A percentile compares a stretch with the other conserved stretches of the same genome.
These are phyloP conservation scores for Fraxinus baroniana DNA, from an alignment of 305 asterid species.

Conservation along the genomic window DNA sequence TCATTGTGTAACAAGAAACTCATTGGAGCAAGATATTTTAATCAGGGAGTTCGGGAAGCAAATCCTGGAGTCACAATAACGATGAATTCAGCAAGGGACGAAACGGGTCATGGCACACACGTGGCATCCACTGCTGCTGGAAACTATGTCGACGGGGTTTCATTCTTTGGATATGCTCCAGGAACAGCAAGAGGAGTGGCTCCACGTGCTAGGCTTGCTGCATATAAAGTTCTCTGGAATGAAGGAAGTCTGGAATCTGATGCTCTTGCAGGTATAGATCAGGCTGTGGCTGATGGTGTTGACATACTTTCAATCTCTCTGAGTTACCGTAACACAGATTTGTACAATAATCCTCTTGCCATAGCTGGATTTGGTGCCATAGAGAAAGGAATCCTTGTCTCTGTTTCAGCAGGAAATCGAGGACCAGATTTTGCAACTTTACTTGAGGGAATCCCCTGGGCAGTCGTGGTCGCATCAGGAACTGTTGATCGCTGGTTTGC, in stretches of 20 bases:
- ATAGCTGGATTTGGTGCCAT: conserved; percentile 49
- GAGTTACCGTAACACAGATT: neutral
- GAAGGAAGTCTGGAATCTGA: conserved; percentile 19
- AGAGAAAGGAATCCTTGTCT: conserved; percentile 43
- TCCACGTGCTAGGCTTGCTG: conserved; percentile 22
- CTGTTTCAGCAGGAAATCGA: conserved; percentile 39
- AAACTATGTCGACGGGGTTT: conserved; percentile 28
- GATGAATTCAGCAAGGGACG: conserved; percentile 35
- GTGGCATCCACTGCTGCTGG: conserved; percentile 44
- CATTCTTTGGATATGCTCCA: conserved; percentile 37
- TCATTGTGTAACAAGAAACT: conserved; percentile 46
- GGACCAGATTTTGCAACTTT: conserved; percentile 23
- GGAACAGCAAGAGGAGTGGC: conserved; percentile 32
- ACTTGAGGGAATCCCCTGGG: conserved; percentile 49
- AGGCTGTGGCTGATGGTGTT: conserved; percentile 40
- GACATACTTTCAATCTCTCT: conserved; percentile 40
- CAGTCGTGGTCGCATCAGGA: conserved; percentile 42
- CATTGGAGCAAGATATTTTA: conserved; percentile 46
- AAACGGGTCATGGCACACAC: conserved; percentile 38
- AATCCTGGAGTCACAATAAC: conserved; percentile 9
- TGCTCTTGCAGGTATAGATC: conserved; percentile 27
- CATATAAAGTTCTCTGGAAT: conserved; percentile 19
- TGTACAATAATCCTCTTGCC: conserved; percentile 40
- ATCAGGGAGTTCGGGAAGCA: conserved; percentile 30
- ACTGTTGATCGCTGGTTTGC: conserved; percentile 46